A percentile compares a stretch with the other conserved stretches of the same genome.
phyloP scores from a whole-genome alignment of 306 rosid genomes.

The Cercis canadensis region DNA sequence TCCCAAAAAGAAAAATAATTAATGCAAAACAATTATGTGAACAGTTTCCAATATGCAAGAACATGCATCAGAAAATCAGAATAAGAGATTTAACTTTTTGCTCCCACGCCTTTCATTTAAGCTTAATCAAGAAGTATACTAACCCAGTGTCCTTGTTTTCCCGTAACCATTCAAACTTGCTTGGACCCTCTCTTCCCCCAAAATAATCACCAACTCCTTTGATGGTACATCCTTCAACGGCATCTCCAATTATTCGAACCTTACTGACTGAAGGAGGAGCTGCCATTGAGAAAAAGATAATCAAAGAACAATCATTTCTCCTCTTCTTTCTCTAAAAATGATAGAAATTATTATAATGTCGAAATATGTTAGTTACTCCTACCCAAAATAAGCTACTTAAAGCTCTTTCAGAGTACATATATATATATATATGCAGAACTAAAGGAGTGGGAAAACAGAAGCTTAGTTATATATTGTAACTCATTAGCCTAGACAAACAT shows the following conservation, averaged over 20 bases:
- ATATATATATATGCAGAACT: no score
- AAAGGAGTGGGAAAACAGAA: no score
- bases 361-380: no score
- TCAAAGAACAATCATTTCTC: background rate
- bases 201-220: constrained; percentile 94
- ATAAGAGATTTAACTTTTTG: constrained; percentile 12
- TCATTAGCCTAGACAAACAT: no score
- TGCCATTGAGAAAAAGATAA: constrained; percentile 44
- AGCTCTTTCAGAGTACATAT: no score
- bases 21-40: constrained; percentile 19
- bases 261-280: constrained; percentile 92
- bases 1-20: constrained; percentile 2
- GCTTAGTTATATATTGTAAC: no score
- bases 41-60: constrained; percentile 32
- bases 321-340: no score
- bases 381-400: no score
- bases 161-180: constrained; percentile 95
- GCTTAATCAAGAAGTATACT: constrained; percentile 43
- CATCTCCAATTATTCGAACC: constrained; percentile 81
- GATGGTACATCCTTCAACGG: constrained; percentile 75
- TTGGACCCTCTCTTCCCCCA: constrained; percentile 99
- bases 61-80: constrained; percentile 17
- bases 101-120: constrained; percentile 8
- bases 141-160: constrained; percentile 76
- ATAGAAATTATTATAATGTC: no score